A percentile compares a stretch with the other conserved stretches of the same genome.
phyloP scores from a whole-genome alignment of 2,329 filamentous ascomycete genomes.

The Cryphonectria nitschkei region DNA sequence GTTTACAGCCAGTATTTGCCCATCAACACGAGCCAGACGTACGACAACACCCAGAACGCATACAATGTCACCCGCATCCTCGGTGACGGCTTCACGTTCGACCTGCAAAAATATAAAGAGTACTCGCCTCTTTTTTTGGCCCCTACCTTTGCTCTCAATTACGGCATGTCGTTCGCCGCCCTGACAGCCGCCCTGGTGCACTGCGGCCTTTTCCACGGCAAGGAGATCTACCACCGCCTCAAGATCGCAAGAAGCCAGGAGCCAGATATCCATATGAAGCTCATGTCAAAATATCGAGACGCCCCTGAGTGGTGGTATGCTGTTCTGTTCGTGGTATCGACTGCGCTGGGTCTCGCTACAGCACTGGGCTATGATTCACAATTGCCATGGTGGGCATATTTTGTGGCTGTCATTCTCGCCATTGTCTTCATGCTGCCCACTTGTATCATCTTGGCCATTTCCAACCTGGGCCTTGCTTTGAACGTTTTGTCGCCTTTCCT shows the following conservation, averaged over 20 bases:
- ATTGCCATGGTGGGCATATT: slow-evolving; percentile 57
- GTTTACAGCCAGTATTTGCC: slow-evolving; percentile 58
- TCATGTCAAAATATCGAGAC: slow-evolving; percentile 58
- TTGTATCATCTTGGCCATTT: slow-evolving; percentile 52
- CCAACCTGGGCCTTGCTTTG: slow-evolving; percentile 54
- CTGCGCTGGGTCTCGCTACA: slow-evolving; percentile 51
- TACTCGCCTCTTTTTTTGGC: slow-evolving; percentile 61
- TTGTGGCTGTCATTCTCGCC: slow-evolving; percentile 52
- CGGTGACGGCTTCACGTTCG: slow-evolving; percentile 50
- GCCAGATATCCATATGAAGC: slow-evolving; percentile 51
- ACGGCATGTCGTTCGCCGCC: slow-evolving; percentile 58
- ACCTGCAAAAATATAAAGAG: slow-evolving; percentile 53
- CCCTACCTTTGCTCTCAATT: slow-evolving; percentile 48
- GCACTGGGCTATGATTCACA: slow-evolving; percentile 51
- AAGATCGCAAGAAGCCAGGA: slow-evolving; percentile 51
- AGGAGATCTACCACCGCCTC: slow-evolving; percentile 49
- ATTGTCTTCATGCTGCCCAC: slow-evolving; percentile 51
- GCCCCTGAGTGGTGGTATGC: slow-evolving; percentile 61
- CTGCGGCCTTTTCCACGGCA: slow-evolving; percentile 44
- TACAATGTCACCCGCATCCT: slow-evolving; percentile 60
- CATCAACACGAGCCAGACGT: slow-evolving; percentile 56
- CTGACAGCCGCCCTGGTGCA: slow-evolving; percentile 50
- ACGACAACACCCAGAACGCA: slow-evolving; percentile 57
- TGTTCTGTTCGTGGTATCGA: slow-evolving; percentile 47
- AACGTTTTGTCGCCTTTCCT: slow-evolving; percentile 60